Base-by-base conservation (phyloP, 495 filamentous ascomycete species). In the Tuber umbilicatum region DNA sequence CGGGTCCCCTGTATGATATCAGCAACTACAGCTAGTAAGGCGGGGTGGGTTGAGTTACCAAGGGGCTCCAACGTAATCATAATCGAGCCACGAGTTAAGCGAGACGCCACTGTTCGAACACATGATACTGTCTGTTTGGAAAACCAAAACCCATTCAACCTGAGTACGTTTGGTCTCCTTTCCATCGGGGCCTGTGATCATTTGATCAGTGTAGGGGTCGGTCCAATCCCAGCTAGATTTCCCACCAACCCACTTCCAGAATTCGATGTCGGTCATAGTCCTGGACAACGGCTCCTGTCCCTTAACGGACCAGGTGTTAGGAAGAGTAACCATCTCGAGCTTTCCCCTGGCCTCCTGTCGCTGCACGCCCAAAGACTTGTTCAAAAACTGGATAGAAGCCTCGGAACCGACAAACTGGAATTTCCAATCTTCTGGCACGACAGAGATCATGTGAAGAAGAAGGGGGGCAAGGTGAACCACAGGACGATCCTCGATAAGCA, bases 31-130 rank as follows among this genome's bases (percentile, higher is more conserved):
- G 64, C 19, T 21, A 23, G 12, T 2, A 23, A 38, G 0, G 42
- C 35, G 14, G 41, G 45, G 39, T 39, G 60, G 39, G 31, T 14
- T 12, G 9, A 9, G 38, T 73, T 84, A 84, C 86, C 86, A 87
- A 0, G 86, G 86, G 9, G 86, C 86, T 19, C 86, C 86, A 43
- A 87, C 85, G 85, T 86, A 87, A 80, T 87, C 86, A 75, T 85
- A 87, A 1, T 85, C 83, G 2, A 87, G 73, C 77, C 81, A 87
- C 43, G 86, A 84, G 74, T 87, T 86, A 50, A 87, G 73, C 45
- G 79, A 85, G 45, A 82, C 80, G 31, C 75, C 79, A 67, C 82
- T 84, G 75, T 87, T 87, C 39, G 86, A 84, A 73, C 86, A 87
- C 35, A 87, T 80, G 67, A 87, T 86, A 64, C 81, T 84, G 79